Conservation (phyloP, 169 alveolate species). For the Amoebophrya sp. region DNA sequence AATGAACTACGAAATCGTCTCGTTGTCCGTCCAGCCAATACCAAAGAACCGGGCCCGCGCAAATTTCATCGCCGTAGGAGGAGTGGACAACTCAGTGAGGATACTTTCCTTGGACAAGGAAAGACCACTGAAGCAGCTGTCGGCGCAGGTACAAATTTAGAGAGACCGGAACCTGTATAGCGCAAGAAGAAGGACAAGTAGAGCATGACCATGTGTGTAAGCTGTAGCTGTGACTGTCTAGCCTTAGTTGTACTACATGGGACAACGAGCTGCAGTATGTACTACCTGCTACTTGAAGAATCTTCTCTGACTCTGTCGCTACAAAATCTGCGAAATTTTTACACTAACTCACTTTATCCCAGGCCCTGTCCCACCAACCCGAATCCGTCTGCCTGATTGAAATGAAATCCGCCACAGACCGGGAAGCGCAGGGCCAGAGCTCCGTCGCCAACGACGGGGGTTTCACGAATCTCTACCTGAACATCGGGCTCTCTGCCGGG, state of each 20-base stretch:
- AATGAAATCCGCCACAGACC: background rate
- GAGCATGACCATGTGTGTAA: too few species aligned
- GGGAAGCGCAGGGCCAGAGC: background rate
- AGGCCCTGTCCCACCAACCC: background rate
- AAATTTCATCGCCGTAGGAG: slow-evolving; percentile 89
- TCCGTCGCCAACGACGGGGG: background rate
- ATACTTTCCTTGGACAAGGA: slow-evolving; percentile 84
- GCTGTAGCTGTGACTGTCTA: too few species aligned
- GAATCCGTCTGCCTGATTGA: slow-evolving; percentile 16
- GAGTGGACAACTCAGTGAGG: slow-evolving; percentile 69
- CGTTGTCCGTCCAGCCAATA: slow-evolving; percentile 77
- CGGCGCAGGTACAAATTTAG: slow-evolving; percentile 65
- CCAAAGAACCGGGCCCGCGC: slow-evolving; percentile 80
- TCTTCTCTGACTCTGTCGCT: too few species aligned
- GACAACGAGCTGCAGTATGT: too few species aligned
- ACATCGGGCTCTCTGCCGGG: background rate
- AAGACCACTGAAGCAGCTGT: slow-evolving; percentile 74
- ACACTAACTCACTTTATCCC: too few species aligned
- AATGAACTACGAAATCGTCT: slow-evolving; percentile 69
- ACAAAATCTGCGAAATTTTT: too few species aligned
- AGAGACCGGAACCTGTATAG: background rate
- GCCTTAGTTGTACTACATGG: too few species aligned
- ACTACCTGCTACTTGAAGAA: too few species aligned
- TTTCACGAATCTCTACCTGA: background rate
- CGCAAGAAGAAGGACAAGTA: too few species aligned